Percentiles rank a stretch among this genome's conserved stretches.
phyloP scores from a whole-genome alignment of 2,329 filamentous ascomycete genomes.

The Ustulina deusta region DNA sequence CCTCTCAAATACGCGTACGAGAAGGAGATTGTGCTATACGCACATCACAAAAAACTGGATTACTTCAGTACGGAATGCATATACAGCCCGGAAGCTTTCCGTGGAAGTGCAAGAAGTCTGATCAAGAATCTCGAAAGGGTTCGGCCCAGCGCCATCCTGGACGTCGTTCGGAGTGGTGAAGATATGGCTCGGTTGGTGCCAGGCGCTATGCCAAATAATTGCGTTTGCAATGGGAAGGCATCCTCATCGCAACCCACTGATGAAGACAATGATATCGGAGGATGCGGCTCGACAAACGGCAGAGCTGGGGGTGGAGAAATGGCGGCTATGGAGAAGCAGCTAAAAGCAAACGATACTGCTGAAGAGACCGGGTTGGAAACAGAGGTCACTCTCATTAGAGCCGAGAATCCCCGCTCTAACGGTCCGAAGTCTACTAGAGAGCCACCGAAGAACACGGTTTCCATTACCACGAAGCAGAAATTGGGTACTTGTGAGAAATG shows the following conservation, averaged over 20 bases:
- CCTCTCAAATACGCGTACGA: conserved; percentile 98
- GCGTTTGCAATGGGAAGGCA: conserved; percentile 61
- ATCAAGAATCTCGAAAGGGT: conserved; percentile 97
- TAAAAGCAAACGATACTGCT: conserved; percentile 73
- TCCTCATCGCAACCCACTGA: conserved; percentile 48
- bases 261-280: conserved; percentile 71
- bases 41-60: conserved; percentile 94
- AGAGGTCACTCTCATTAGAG: conserved; percentile 65
- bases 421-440: conserved; percentile 52
- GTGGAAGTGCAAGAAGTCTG: conserved; percentile 88
- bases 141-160: conserved; percentile 90
- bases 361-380: conserved; percentile 71
- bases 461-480: conserved; percentile 69
- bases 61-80: conserved; percentile 99
- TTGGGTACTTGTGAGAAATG: conserved; percentile 88
- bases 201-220: conserved; percentile 61
- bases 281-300: conserved; percentile 80
- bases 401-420: conserved; percentile 53
- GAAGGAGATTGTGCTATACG: conserved; percentile 98
- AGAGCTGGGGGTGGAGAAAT: conserved; percentile 79
- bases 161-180: conserved; percentile 94
- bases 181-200: conserved; percentile 94
- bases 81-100: conserved; percentile 96
- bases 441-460: conserved; percentile 45
- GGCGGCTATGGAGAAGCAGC: conserved; percentile 80